Conservation (phyloP, 1,284 basidiomycete species). For the Lentinus polychrous region DNA sequence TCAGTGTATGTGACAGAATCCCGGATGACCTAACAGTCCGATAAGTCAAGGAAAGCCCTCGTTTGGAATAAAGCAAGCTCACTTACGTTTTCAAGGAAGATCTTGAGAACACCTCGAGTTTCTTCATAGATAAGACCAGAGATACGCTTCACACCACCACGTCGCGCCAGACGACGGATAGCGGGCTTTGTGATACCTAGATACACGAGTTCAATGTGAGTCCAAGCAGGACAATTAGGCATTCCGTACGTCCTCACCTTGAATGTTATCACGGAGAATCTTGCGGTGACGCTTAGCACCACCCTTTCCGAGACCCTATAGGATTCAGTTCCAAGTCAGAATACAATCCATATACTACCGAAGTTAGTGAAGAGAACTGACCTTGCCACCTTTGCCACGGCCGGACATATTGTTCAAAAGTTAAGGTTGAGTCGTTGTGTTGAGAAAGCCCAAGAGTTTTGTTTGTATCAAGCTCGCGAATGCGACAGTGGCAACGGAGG, state of each 20-base stretch:
- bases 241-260: conserved; percentile 30
- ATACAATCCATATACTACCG: conserved; percentile 15
- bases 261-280: conserved; percentile 67
- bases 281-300: conserved; percentile 60
- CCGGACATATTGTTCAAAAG: conserved; percentile 53
- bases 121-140: conserved; percentile 92
- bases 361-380: conserved; percentile 12
- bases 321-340: conserved; percentile 21
- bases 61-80: background rate
- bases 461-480: background rate
- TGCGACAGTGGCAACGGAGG: background rate
- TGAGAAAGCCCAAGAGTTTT: conserved; percentile 5
- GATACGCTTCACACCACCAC: conserved; percentile 95
- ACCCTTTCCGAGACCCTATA: conserved; percentile 39
- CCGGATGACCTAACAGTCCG: conserved; percentile 46
- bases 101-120: conserved; percentile 92
- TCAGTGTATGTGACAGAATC: conserved; percentile 87
- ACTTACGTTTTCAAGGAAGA: conserved; percentile 79
- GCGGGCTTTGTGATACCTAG: conserved; percentile 63
- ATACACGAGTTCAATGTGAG: background rate
- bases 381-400: conserved; percentile 58
- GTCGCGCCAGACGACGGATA: conserved; percentile 79
- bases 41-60: background rate
- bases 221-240: background rate
- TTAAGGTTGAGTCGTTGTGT: conserved; percentile 6